These are phyloP conservation scores for Stemphylium lycopersici DNA, from an alignment of 2,329 filamentous ascomycete genomes.

Conservation along the genomic window DNA sequence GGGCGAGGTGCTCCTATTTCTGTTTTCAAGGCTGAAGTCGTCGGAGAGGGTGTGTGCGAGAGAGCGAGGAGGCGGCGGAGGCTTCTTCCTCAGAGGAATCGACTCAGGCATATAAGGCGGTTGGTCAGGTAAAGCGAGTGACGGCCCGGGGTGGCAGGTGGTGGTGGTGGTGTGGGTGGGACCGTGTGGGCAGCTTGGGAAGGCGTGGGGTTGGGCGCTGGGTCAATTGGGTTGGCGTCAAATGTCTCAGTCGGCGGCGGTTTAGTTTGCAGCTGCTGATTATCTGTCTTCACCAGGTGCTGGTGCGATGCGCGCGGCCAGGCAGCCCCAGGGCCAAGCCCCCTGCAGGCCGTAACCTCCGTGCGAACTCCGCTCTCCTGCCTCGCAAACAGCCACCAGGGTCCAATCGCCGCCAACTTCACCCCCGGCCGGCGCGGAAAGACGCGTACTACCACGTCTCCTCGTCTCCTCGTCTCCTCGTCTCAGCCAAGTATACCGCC, in stretches of 20 bases:
- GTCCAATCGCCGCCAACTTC: slow-evolving; percentile 15
- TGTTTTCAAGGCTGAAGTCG: slow-evolving; percentile 21
- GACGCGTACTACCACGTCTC: background rate
- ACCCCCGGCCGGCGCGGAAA: slow-evolving; percentile 14
- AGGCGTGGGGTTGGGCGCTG: slow-evolving; percentile 12
- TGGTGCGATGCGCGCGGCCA: background rate
- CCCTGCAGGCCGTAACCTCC: slow-evolving; percentile 16
- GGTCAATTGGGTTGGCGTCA: background rate
- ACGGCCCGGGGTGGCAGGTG: slow-evolving; percentile 12
- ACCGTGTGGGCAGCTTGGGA: slow-evolving; percentile 4
- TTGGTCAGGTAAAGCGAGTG: slow-evolving; percentile 24
- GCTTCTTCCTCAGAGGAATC: slow-evolving; percentile 43
- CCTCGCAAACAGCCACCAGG: slow-evolving; percentile 4
- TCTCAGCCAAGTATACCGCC: background rate
- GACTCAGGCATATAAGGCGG: slow-evolving; percentile 48
- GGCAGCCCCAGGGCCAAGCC: slow-evolving; percentile 14
- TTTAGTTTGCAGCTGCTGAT: slow-evolving; percentile 8
- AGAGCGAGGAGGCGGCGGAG: slow-evolving; percentile 22
- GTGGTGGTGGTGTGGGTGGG: slow-evolving; percentile 10
- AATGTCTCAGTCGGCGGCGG: background rate
- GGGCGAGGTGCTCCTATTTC: slow-evolving; percentile 25
- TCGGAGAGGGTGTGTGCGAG: slow-evolving; percentile 23
- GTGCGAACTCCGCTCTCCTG: slow-evolving; percentile 4
- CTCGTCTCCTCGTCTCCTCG: background rate
- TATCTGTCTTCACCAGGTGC: slow-evolving; percentile 17